Conservation (phyloP, 352 stramenopile genomes). For the Phytophthora capsici region DNA sequence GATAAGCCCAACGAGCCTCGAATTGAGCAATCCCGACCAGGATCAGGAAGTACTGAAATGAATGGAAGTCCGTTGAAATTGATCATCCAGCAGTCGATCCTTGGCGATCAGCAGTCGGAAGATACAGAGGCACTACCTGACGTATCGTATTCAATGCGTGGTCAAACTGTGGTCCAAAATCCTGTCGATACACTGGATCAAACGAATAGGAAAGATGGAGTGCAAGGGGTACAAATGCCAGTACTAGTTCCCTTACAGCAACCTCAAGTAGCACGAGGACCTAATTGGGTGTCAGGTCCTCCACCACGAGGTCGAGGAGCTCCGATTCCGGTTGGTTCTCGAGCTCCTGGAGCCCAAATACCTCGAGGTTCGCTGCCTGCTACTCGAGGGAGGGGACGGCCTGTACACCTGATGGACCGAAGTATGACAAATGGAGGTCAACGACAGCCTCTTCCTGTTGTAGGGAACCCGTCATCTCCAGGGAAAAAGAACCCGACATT, state of each 20-base stretch:
- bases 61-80: constrained; percentile 23
- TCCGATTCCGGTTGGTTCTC: constrained; percentile 20
- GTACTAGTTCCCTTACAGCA: constrained; percentile 25
- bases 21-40: neutral
- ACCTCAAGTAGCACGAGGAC: constrained; percentile 36
- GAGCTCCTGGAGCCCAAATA: constrained; percentile 6
- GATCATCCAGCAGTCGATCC: constrained; percentile 28
- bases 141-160: constrained; percentile 45
- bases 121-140: constrained; percentile 26
- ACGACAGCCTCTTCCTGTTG: constrained; percentile 13
- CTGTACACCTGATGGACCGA: constrained; percentile 28
- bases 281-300: constrained; percentile 29
- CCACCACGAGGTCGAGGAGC: constrained; percentile 29
- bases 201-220: neutral
- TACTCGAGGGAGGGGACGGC: constrained; percentile 21
- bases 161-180: constrained; percentile 10
- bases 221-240: constrained; percentile 1
- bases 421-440: constrained; percentile 1
- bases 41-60: neutral
- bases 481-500: neutral
- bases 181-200: constrained; percentile 19
- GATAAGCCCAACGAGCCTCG: neutral
- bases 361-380: constrained; percentile 22
- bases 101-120: constrained; percentile 27
- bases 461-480: constrained; percentile 5